Conservation (phyloP, 495 filamentous ascomycete species). For the Penicillium lividum region DNA sequence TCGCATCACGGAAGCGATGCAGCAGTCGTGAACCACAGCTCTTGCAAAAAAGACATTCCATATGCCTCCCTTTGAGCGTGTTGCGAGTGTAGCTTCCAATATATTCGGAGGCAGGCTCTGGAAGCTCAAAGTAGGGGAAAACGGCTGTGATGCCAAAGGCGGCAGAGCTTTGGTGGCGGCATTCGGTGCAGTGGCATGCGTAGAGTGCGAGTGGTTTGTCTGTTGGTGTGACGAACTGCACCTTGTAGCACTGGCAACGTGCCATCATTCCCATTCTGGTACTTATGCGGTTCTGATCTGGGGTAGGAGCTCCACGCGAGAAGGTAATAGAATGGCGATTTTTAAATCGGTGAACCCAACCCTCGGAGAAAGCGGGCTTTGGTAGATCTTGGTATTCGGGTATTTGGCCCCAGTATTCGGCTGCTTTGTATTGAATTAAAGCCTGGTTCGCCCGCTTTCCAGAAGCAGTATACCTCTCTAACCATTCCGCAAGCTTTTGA, state of each 20-base stretch:
- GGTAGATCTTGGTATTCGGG: conserved; percentile 11
- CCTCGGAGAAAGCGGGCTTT: conserved; percentile 14
- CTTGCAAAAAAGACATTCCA: conserved; percentile 62
- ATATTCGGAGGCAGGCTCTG: conserved; percentile 35
- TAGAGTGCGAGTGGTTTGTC: conserved; percentile 56
- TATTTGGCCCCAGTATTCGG: conserved; percentile 11
- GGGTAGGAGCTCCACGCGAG: no score
- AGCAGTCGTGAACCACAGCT: conserved; percentile 59
- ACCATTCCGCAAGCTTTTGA: conserved; percentile 11
- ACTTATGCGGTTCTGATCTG: neutral
- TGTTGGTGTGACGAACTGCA: conserved; percentile 58
- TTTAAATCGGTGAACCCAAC: conserved; percentile 2
- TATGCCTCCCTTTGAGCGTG: conserved; percentile 44
- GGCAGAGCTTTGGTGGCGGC: conserved; percentile 64
- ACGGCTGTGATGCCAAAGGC: conserved; percentile 70
- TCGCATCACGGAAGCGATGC: conserved; percentile 52
- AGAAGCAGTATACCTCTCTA: conserved; percentile 1
- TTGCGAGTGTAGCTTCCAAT: conserved; percentile 44
- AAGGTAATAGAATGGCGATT: no score
- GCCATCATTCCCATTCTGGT: conserved; percentile 48
- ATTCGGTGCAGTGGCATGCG: conserved; percentile 70
- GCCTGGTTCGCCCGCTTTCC: conserved; percentile 9
- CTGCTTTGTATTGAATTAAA: conserved; percentile 12
- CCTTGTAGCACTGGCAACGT: conserved; percentile 63
- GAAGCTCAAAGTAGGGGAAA: conserved; percentile 61